phyloP scores from a whole-genome alignment of 176 grass and related monocot species.

The Aegilops bicornis region DNA sequence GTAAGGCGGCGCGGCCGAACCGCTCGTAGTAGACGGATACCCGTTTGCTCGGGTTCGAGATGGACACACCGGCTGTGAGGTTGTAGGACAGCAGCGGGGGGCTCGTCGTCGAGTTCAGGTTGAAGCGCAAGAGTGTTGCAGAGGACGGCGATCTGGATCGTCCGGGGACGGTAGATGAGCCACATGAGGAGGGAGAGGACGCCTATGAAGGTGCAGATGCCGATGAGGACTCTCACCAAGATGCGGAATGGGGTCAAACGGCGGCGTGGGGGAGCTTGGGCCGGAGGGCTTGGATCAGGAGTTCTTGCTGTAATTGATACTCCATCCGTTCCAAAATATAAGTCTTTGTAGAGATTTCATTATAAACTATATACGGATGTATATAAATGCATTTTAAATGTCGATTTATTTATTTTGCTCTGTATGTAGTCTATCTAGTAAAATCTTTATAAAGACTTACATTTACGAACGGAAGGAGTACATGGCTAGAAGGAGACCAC shows the following conservation, averaged over 20 bases:
- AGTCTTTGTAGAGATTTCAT: no score
- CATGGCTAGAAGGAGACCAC: no score
- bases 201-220: conserved; percentile 19
- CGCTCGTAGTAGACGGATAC: conserved; percentile 66
- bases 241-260: neutral
- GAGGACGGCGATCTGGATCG: conserved; percentile 32
- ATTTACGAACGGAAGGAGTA: no score
- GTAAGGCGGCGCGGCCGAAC: conserved; percentile 28
- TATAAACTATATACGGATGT: no score
- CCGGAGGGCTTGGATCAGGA: no score
- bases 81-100: conserved; percentile 31
- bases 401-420: no score
- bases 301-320: no score
- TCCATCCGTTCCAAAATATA: no score
- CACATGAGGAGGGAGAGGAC: conserved; percentile 42
- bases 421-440: no score
- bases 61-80: conserved; percentile 34
- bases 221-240: conserved; percentile 19
- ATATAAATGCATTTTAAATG: no score
- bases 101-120: conserved; percentile 15
- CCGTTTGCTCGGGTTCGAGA: conserved; percentile 51
- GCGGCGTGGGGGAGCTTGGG: neutral
- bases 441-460: no score
- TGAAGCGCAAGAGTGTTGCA: conserved; percentile 32
- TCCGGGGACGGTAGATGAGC: conserved; percentile 60